phyloP scores from a whole-genome alignment of 176 grass and related monocot species.

The Phoenix dactylifera region DNA sequence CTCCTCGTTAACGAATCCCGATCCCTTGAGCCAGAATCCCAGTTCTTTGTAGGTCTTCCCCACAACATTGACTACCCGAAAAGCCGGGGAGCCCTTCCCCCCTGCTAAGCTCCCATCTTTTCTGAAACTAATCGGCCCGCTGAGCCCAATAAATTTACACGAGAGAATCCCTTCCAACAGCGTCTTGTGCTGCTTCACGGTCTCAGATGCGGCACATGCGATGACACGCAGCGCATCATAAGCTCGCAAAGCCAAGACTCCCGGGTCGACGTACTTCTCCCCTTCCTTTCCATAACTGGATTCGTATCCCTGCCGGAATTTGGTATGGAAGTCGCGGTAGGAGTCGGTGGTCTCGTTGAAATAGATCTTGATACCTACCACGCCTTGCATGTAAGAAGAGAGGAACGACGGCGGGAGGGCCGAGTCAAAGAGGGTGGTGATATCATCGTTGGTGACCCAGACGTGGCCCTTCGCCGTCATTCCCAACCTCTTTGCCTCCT shows the following conservation, averaged over 20 bases:
- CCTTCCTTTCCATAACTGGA: background rate
- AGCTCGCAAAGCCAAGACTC: slow-evolving; percentile 13
- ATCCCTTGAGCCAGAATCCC: slow-evolving; percentile 20
- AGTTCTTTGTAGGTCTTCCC: slow-evolving; percentile 1
- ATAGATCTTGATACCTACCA: slow-evolving; percentile 24
- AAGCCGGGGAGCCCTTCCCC: background rate
- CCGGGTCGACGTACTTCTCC: slow-evolving; percentile 7
- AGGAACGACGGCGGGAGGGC: slow-evolving; percentile 11
- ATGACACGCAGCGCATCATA: slow-evolving; percentile 24
- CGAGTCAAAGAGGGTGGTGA: slow-evolving; percentile 22
- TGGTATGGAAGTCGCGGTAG: slow-evolving; percentile 11
- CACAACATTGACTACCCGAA: slow-evolving; percentile 19
- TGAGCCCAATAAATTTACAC: slow-evolving; percentile 15
- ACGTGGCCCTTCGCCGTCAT: slow-evolving; percentile 12
- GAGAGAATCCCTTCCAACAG: background rate
- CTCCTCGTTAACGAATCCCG: slow-evolving; percentile 12
- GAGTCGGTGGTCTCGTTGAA: slow-evolving; percentile 1
- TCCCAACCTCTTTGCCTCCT: slow-evolving; percentile 13
- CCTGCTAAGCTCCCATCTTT: background rate
- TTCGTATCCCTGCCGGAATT: slow-evolving; percentile 6
- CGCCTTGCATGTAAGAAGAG: slow-evolving; percentile 27
- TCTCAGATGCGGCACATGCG: background rate
- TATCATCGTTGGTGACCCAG: slow-evolving; percentile 26
- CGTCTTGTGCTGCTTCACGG: background rate
- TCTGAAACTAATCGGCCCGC: slow-evolving; percentile 3